Percentiles rank a stretch among this genome's conserved stretches.
Evolutionary conservation across 2,329 filamentous ascomycete genomes (phyloP).

Genomic region (Fusarium musae): DNA sequence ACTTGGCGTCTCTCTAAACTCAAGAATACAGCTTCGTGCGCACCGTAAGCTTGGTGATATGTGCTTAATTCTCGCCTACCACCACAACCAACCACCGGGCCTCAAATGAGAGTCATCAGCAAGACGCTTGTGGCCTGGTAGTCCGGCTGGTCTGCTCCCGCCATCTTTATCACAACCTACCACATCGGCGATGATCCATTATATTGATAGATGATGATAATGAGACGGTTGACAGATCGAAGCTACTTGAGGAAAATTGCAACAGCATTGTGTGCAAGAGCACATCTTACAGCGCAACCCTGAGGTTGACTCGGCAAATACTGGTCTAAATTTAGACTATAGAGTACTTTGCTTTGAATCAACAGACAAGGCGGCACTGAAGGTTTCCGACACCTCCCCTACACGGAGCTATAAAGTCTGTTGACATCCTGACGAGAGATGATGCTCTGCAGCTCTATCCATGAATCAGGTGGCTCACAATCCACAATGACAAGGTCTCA

Average conservation of each 20-base stretch:
- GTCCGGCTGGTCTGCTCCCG: background rate
- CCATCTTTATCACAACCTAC: background rate
- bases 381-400: background rate
- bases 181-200: slow-evolving; percentile 23
- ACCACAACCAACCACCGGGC: slow-evolving; percentile 21
- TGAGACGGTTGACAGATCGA: slow-evolving; percentile 15
- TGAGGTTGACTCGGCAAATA: background rate
- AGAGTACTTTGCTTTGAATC: slow-evolving; percentile 5
- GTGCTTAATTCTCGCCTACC: slow-evolving; percentile 28
- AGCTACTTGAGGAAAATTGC: slow-evolving; percentile 5
- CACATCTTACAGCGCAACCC: background rate
- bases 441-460: background rate
- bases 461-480: slow-evolving; percentile 13
- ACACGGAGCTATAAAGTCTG: slow-evolving; percentile 6
- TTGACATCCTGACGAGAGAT: background rate
- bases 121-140: slow-evolving; percentile 10
- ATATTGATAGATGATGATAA: slow-evolving; percentile 10
- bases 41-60: slow-evolving; percentile 14
- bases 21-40: slow-evolving; percentile 20
- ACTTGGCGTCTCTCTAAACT: slow-evolving; percentile 13
- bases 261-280: slow-evolving; percentile 9
- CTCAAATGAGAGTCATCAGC: slow-evolving; percentile 8
- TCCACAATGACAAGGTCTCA: slow-evolving; percentile 17
- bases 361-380: slow-evolving; percentile 3
- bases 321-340: slow-evolving; percentile 5